Percentiles rank a stretch among this genome's conserved stretches.
Conservation (phyloP, 2,329 filamentous ascomycete genomes). For the Botrytis porri region DNA sequence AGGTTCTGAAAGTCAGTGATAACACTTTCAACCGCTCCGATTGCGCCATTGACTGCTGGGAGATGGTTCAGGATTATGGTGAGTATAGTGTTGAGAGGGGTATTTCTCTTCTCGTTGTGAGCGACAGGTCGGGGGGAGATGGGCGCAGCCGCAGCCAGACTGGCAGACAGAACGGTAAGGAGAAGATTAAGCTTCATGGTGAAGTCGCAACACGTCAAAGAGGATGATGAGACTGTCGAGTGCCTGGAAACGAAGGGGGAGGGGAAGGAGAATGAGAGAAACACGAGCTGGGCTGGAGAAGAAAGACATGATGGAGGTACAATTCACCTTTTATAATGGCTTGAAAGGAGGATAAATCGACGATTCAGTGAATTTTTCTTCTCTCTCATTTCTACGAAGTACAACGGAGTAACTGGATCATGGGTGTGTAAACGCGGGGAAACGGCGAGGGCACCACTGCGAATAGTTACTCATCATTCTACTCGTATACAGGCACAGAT, state of each 20-base stretch:
- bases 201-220: background rate
- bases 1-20: constrained; percentile 30
- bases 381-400: background rate
- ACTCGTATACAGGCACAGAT: background rate
- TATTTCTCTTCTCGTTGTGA: constrained; percentile 21
- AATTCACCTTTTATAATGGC: constrained; percentile 5
- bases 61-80: constrained; percentile 29
- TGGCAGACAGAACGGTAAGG: constrained; percentile 19
- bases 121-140: background rate
- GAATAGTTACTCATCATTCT: background rate
- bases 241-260: background rate
- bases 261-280: background rate
- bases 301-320: background rate
- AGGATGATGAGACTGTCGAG: background rate
- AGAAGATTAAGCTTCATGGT: constrained; percentile 15
- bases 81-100: constrained; percentile 31
- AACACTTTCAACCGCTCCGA: constrained; percentile 24
- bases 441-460: background rate
- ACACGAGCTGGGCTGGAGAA: constrained; percentile 12
- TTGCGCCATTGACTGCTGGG: constrained; percentile 28
- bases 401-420: background rate
- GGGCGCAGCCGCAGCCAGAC: constrained; percentile 24
- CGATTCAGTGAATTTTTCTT: background rate
- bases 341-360: background rate
- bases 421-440: constrained; percentile 1